Evolutionary conservation across 2,329 filamentous ascomycete genomes (phyloP), one percentile per base, ranked within the genome.

Genomic region (Myrmaecium sp.): DNA sequence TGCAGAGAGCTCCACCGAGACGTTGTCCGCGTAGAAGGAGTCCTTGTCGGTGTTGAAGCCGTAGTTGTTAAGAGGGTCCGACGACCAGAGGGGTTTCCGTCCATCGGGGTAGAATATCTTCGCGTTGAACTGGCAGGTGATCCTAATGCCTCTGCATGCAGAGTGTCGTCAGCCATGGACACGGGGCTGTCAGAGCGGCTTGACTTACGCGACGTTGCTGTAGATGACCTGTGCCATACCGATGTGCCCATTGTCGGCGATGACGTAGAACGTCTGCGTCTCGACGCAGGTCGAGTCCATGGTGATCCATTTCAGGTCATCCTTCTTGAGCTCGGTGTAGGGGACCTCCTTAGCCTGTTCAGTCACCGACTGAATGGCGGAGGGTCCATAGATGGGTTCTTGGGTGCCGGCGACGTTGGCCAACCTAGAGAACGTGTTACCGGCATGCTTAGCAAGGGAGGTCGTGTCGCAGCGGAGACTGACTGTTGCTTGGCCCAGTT

Each of bases 401-500:
- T 92, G 79, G 29, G 86, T 95, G 57, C 91, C 84, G 49, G 84
- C 83, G 51, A 93, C 83, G 55, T 84, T 67, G 47, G 66, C 64
- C 46, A 71, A 55, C 41, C 66, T 70, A 36, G 27, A 28, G 14
- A 14, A 32, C 28, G 30, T 26, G 36, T 27, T 33, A 29, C 27
- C 32, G 29, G 37, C 12, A 30, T n/a, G 28, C 25, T 17, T 27
- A 25, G 28, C 35, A 35, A 34, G 25, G 30, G 33, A 37, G 33
- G 32, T 39, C 34, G 27, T 27, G 25, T 28, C 25, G 25, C 29
- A 28, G 29, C 33, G 34, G 30, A 24, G 27, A 60, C 79, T 57
- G 64, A 89, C 82, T 77, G 73, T 57, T 86, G 77, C 60, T 92
- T 89, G 43, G 83, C 75, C 83, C 83, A 94, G 64, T 82, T 89